Base-by-base conservation (phyloP, 495 filamentous ascomycete genomes). In the Neurospora sp. region DNA sequence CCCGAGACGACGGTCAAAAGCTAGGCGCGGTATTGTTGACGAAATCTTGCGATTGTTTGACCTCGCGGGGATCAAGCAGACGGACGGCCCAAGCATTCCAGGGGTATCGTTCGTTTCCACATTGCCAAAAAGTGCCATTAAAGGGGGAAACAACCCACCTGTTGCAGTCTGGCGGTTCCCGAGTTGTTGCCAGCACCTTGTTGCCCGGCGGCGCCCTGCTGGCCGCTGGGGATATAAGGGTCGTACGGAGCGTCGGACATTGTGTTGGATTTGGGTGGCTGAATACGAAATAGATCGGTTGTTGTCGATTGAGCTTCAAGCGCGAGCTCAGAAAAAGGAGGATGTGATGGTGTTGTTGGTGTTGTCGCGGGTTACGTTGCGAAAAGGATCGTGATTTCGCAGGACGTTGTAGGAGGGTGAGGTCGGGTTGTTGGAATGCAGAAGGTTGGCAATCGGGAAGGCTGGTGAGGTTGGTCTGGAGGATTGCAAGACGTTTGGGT, bases 171-270 rank as follows among this genome's bases (percentile, higher is more conserved):
- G 72, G 81, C 82, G 78, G 83, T 88, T 74, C 71, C 71, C 31
- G 71, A 3, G 54, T 66, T 66, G 54, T 78, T 72, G 31, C 84
- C 86, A 71, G 83, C 84, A 70, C 70, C 69, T 82, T 79, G 69
- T 41, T 82, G 81, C 69, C 79, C 76, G 14, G 75, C 78, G 73
- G 82, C 83, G 70, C 80, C 82, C 74, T 82, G 83, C 80, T 86
- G 86, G 79, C 88, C 90, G 75, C 88, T 88, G 75, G 94, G 94
- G 80, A 96, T 95, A 84, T 96, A 97, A 62, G 94, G 94, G 81
- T 97, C 94, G 83, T 97, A 97, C 72, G 93, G 93, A 79, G 88
- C 89, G 40, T 72, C 72, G 83, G 91, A 86, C 91, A 93, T 93
- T 39, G 74, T 78, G 66, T 44, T 41, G 76, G 44, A 69, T n/a